These are phyloP conservation scores for Ogataea parapolymorpha DNA, from an alignment of 805 yeast genomes.

Conservation along the genomic window DNA sequence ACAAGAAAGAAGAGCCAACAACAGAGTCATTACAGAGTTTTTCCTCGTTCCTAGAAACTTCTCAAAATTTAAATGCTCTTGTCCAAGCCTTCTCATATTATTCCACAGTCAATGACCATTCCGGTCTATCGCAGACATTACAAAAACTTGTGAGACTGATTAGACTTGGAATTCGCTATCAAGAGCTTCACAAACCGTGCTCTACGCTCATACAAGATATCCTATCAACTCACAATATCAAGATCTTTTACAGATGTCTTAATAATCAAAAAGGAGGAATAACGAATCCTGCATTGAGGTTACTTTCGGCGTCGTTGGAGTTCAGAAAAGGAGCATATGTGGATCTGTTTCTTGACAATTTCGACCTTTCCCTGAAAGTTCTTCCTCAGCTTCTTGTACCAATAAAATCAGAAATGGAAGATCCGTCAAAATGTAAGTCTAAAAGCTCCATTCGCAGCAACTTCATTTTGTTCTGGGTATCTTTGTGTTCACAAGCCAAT, in stretches of 20 bases:
- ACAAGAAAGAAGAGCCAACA: conserved; percentile 23
- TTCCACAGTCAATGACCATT: conserved; percentile 50
- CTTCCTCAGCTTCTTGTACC: conserved; percentile 63
- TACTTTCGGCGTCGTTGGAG: conserved; percentile 50
- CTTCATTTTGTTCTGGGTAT: conserved; percentile 61
- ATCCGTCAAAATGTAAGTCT: conserved; percentile 34
- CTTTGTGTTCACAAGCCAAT: conserved; percentile 46
- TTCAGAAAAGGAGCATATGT: conserved; percentile 49
- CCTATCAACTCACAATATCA: conserved; percentile 50
- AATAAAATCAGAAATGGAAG: conserved; percentile 42
- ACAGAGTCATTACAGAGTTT: conserved; percentile 21
- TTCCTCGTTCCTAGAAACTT: conserved; percentile 29
- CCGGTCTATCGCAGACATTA: conserved; percentile 44
- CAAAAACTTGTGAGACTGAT: conserved; percentile 39
- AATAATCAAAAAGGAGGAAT: conserved; percentile 52
- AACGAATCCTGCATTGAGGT: conserved; percentile 58
- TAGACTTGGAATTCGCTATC: conserved; percentile 18
- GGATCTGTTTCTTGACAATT: conserved; percentile 56
- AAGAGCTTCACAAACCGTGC: conserved; percentile 25
- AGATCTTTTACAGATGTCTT: conserved; percentile 66
- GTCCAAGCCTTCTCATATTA: conserved; percentile 41
- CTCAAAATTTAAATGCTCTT: conserved; percentile 32
- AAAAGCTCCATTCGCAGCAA: conserved; percentile 50
- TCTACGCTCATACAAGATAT: conserved; percentile 48
- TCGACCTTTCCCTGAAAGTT: conserved; percentile 63